Conservation (phyloP, 1,284 basidiomycete species). For the Rhodotorula sp. region DNA sequence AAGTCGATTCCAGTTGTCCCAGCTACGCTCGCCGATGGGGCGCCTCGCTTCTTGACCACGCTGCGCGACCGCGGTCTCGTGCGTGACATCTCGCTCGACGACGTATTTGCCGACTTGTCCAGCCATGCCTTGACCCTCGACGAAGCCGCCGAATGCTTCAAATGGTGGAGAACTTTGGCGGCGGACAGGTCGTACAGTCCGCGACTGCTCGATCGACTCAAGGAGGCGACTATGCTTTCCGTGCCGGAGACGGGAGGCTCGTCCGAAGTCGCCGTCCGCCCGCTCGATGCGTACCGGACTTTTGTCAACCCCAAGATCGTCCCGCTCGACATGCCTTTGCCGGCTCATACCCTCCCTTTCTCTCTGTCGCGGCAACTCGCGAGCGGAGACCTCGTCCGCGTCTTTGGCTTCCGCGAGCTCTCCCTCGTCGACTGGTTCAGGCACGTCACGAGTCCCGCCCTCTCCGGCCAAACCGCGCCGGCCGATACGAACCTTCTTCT, state of each 20-base stretch:
- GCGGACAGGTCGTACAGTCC: constrained; percentile 40
- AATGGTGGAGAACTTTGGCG: constrained; percentile 80
- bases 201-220: constrained; percentile 32
- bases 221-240: constrained; percentile 63
- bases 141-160: constrained; percentile 78
- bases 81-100: constrained; percentile 77
- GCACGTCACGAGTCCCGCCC: constrained; percentile 60
- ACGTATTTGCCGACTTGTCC: constrained; percentile 78
- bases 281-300: constrained; percentile 66
- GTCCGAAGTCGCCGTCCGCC: constrained; percentile 57
- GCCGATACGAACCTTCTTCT: constrained; percentile 65
- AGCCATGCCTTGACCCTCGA: constrained; percentile 66
- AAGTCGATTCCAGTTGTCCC: constrained; percentile 76
- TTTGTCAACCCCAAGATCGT: constrained; percentile 75
- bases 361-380: constrained; percentile 62
- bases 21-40: constrained; percentile 63
- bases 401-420: constrained; percentile 74
- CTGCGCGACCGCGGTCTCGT: constrained; percentile 69
- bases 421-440: constrained; percentile 72
- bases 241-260: constrained; percentile 5
- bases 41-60: constrained; percentile 63
- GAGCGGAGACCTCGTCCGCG: constrained; percentile 44
- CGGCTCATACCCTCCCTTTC: constrained; percentile 71
- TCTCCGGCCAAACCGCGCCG: constrained; percentile 52
- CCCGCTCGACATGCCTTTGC: constrained; percentile 78